Evolutionary conservation across 441 rosid genomes (phyloP).

Genomic region (Populus hybrid): DNA sequence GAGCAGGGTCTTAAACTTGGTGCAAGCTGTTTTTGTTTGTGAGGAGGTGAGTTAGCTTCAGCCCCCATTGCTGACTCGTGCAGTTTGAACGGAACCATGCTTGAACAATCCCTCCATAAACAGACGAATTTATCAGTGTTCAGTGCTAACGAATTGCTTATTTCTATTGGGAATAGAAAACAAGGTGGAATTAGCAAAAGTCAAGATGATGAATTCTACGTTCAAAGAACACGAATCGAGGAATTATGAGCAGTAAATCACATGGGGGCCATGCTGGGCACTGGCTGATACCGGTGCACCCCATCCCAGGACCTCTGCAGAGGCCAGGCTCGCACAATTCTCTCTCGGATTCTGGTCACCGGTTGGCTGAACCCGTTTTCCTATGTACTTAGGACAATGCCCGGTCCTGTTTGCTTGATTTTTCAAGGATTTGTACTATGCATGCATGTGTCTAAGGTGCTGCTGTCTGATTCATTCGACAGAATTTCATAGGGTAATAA

Average conservation of each 20-base stretch:
- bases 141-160: neutral
- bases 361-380: conserved; percentile 9
- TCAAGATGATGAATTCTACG: conserved; percentile 32
- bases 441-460: neutral
- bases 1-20: neutral
- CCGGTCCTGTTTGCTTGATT: conserved; percentile 6
- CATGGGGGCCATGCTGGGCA: conserved; percentile 31
- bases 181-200: conserved; percentile 10
- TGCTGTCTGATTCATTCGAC: conserved; percentile 18
- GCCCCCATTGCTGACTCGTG: conserved; percentile 23
- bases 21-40: neutral
- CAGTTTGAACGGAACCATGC: neutral
- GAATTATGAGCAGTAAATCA: conserved; percentile 34
- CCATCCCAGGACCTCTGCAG: conserved; percentile 1
- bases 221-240: conserved; percentile 40
- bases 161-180: neutral
- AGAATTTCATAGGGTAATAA: conserved; percentile 6
- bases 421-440: conserved; percentile 11
- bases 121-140: neutral
- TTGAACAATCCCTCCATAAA: neutral
- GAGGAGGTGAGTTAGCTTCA: neutral
- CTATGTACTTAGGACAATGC: conserved; percentile 15
- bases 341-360: conserved; percentile 11
- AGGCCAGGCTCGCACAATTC: neutral
- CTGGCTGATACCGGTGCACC: conserved; percentile 6